Base-by-base conservation (phyloP, 306 rosid genomes). In the Morella rubra region DNA sequence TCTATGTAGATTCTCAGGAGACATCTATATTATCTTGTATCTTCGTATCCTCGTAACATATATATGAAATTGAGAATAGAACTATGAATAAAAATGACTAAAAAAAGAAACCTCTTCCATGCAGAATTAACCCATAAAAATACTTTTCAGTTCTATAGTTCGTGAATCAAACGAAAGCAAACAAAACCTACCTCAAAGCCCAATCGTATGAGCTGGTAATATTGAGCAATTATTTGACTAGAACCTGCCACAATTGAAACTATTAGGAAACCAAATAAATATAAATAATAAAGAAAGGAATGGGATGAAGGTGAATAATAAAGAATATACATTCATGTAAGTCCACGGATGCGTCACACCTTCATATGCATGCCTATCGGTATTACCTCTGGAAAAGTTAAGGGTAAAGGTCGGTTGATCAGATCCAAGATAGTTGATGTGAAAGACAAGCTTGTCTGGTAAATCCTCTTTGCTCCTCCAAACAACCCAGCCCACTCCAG, bases 361-460 rank as follows among this genome's bases (percentile, higher is more conserved):
- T n/a, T 6, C 19, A 24, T 56, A 24, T 1, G 27, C 27, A 24
- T 24, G 12, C 16, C 7, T 8, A 7, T 41, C 4, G 49, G 20
- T 32, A 65, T 18, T 77, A 87, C 90, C 88, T 82, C 84, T 84
- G n/a, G 90, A 87, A 74, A 85, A 87, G 84, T 87, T 87, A 69
- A 87, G 90, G 18, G 90, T 87, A 73, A 87, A 87, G 56, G 90
- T 84, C 37, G 90, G 90, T 75, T 87, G 90, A 74, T 87, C 88
- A 41, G 90, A 74, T 77, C 90, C 90, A 77, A 87, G 90, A 75
- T 87, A 87, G 76, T 87, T 87, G 56, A 87, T 87, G 50, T 87
- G 88, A 69, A 87, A 87, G 9, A 87, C 46, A 49, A 87, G 90
- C 7, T 87, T 88, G 0, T 87, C 90, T 3, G 90, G 90, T 76